Conservation (phyloP, 208 protist genomes). For the Wallacemonas sp. region DNA sequence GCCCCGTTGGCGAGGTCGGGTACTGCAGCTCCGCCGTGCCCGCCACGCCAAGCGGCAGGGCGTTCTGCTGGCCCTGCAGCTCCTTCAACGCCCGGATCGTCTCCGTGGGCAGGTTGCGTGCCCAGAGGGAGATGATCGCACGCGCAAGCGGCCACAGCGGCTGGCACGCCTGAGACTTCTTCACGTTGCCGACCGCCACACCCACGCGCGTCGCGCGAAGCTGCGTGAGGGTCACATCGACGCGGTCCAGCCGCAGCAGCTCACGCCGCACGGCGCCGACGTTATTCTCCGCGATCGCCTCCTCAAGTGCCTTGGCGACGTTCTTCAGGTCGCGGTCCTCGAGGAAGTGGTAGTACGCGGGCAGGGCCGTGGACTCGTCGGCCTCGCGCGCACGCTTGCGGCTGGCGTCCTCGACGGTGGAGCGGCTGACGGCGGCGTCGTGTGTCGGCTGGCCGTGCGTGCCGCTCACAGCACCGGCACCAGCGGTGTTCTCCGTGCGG, state of each 20-base stretch:
- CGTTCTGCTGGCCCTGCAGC: conserved; percentile 35
- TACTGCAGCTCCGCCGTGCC: conserved; percentile 9
- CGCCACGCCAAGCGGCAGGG: conserved; percentile 4
- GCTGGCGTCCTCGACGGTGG: conserved; percentile 14
- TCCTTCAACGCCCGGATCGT: conserved; percentile 61
- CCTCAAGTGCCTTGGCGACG: conserved; percentile 42
- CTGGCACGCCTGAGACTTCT: conserved; percentile 36
- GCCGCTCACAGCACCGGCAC: not conserved
- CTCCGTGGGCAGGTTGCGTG: conserved; percentile 52
- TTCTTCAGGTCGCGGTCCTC: conserved; percentile 30
- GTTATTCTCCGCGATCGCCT: conserved; percentile 39
- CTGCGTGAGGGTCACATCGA: conserved; percentile 52
- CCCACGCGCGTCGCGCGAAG: conserved; percentile 75
- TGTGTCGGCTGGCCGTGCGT: not conserved
- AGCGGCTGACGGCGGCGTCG: conserved; percentile 8
- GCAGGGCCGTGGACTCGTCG: not conserved
- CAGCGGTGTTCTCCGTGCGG: conserved; percentile 28
- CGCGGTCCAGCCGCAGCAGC: conserved; percentile 59
- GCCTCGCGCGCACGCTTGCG: conserved; percentile 27
- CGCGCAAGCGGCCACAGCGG: conserved; percentile 67
- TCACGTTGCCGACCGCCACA: conserved; percentile 65
- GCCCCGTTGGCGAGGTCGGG: conserved; percentile 17
- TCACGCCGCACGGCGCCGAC: conserved; percentile 38
- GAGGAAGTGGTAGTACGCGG: conserved; percentile 19
- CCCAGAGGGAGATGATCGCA: conserved; percentile 77